These are phyloP conservation scores for Fusarium solani-melongenae DNA, from an alignment of 2,329 filamentous ascomycete species.

Conservation along the genomic window DNA sequence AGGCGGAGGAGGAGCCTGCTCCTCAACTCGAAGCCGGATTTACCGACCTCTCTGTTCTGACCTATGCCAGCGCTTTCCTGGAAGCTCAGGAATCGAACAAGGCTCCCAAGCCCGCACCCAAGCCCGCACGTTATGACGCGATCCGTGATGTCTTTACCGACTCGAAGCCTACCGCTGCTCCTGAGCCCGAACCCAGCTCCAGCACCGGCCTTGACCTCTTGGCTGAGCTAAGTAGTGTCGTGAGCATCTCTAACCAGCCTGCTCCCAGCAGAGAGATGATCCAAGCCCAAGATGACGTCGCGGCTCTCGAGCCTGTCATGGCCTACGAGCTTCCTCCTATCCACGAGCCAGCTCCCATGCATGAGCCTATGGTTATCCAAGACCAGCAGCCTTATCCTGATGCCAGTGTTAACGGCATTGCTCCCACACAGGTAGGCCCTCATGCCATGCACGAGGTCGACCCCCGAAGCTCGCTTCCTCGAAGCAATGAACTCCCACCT, in stretches of 20 bases:
- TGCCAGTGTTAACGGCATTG: conserved; percentile 11
- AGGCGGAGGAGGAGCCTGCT: conserved; percentile 36
- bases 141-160: conserved; percentile 56
- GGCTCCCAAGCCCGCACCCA: conserved; percentile 41
- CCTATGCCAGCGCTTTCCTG: conserved; percentile 47
- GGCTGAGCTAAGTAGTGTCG: conserved; percentile 50
- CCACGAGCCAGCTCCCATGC: conserved; percentile 12
- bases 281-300: conserved; percentile 2
- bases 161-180: conserved; percentile 46
- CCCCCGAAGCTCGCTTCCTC: conserved; percentile 35
- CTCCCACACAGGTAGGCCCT: neutral
- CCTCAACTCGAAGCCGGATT: conserved; percentile 42
- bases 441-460: conserved; percentile 33
- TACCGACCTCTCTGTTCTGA: conserved; percentile 46
- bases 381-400: conserved; percentile 26
- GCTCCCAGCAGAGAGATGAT: conserved; percentile 7
- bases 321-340: conserved; percentile 21
- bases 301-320: conserved; percentile 3
- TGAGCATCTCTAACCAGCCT: conserved; percentile 40
- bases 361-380: conserved; percentile 10
- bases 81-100: conserved; percentile 44
- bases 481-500: conserved; percentile 38
- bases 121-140: conserved; percentile 51
- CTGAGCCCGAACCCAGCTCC: conserved; percentile 37
- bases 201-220: conserved; percentile 47